Evolutionary conservation across 2,329 filamentous ascomycete genomes (phyloP).

Genomic region (Nakataea oryzae): DNA sequence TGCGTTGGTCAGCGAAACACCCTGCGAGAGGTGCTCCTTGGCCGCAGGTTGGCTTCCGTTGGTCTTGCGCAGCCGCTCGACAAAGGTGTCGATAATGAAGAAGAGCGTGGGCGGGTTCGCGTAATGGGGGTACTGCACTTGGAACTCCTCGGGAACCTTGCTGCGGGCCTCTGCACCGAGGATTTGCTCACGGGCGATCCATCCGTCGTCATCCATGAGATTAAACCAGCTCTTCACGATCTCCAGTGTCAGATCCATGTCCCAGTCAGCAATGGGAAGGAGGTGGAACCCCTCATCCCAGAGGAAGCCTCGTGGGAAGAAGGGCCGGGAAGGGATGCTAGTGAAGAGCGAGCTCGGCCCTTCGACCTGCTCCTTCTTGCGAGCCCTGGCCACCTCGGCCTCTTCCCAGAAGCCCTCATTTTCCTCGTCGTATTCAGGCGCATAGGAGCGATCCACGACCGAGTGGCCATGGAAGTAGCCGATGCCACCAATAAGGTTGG

Average conservation of each 20-base stretch:
- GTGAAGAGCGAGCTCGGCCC: slow-evolving; percentile 86
- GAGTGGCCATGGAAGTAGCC: slow-evolving; percentile 91
- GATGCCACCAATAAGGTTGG: slow-evolving; percentile 86
- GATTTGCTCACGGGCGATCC: slow-evolving; percentile 96
- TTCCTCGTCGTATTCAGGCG: slow-evolving; percentile 89
- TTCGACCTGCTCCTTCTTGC: slow-evolving; percentile 58
- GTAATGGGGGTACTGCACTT: slow-evolving; percentile 92
- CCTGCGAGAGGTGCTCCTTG: slow-evolving; percentile 30
- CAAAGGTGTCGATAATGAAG: slow-evolving; percentile 74
- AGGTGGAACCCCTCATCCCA: slow-evolving; percentile 99
- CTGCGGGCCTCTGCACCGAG: slow-evolving; percentile 83
- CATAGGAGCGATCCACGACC: slow-evolving; percentile 81
- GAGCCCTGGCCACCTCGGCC: slow-evolving; percentile 65
- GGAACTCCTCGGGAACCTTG: slow-evolving; percentile 90
- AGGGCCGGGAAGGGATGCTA: slow-evolving; percentile 81
- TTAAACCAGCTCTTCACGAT: slow-evolving; percentile 94
- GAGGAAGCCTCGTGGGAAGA: slow-evolving; percentile 92
- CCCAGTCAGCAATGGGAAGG: slow-evolving; percentile 85
- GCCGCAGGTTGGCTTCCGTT: slow-evolving; percentile 34
- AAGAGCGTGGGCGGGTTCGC: slow-evolving; percentile 95
- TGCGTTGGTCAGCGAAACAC: slow-evolving; percentile 45
- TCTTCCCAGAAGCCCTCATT: slow-evolving; percentile 95
- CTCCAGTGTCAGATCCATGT: slow-evolving; percentile 76
- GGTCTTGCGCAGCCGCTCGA: slow-evolving; percentile 58
- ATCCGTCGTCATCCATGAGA: slow-evolving; percentile 91